Base-by-base conservation (phyloP, 495 filamentous ascomycete species). In the Physcia stellaris region DNA sequence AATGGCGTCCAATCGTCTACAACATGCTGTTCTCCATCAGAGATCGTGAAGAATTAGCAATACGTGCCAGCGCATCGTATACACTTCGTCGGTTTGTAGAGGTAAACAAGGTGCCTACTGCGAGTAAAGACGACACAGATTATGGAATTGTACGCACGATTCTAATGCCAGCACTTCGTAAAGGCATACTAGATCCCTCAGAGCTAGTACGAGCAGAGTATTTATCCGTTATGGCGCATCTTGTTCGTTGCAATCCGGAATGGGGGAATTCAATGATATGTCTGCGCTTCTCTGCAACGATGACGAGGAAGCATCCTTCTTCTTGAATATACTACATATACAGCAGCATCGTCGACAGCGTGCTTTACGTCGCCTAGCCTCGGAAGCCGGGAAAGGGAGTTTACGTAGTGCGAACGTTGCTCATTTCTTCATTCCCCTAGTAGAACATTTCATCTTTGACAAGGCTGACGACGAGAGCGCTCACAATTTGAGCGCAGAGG, bases 361-460 rank as follows among this genome's bases (percentile, higher is more conserved):
- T 40, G 90, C 92, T 7, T 58, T 96, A 17, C 80, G 82, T 30
- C 64, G 83, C 32, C 60, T 98, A 15, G 77, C 81, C 32, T 58
- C 58, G 9, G 75, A 77, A 37, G 80, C 80, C 24, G 52, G 63
- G 3, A 69, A 70, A 37, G 69, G 71, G 15, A 59, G 70, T 26
- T 57, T 95, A 18, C 67, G 67, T 32, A 80, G 81, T 48, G 71
- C 71, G 29, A 88, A 93, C 48, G 67, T 94, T 45, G 76, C 77
- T 48, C 77, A 87, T 28, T 80, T 94, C 54, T 85, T 96, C 53
- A 68, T 96, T 20, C 92, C 90, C 1, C 67, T 96, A 9, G 69
- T 94, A 13, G 90, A 99, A 52, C 86, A 94, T 54, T 95, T 94
- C 50, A 73, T 94, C 18, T 88, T 96, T 49, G 77, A 85, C 46